Conservation (phyloP, 306 rosid species). For the Citrullus amarus region DNA sequence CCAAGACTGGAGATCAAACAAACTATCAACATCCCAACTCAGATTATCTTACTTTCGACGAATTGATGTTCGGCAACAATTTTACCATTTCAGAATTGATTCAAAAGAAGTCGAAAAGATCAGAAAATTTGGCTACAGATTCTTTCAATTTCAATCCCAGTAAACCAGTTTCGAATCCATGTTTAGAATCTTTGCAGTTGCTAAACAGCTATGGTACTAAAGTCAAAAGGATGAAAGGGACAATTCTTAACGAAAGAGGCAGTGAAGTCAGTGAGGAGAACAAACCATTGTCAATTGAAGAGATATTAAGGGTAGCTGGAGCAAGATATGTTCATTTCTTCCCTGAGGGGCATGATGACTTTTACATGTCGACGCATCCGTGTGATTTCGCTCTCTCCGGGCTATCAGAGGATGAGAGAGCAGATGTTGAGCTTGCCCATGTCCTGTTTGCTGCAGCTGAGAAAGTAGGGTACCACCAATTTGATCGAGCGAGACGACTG, state of each 20-base stretch:
- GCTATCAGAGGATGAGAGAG: constrained; percentile 37
- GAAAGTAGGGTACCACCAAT: constrained; percentile 46
- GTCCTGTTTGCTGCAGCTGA: constrained; percentile 59
- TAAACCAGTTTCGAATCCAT: constrained; percentile 15
- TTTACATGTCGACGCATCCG: constrained; percentile 32
- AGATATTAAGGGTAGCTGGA: constrained; percentile 55
- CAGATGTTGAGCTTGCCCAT: constrained; percentile 66
- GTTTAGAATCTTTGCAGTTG: constrained; percentile 37
- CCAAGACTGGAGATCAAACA: constrained; percentile 12
- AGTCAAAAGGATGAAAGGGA: constrained; percentile 29
- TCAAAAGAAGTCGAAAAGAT: neutral
- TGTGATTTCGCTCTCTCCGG: constrained; percentile 33
- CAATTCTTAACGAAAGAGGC: constrained; percentile 1
- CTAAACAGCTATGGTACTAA: constrained; percentile 33
- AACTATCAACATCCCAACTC: constrained; percentile 12
- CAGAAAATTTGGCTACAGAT: neutral
- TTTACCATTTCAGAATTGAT: constrained; percentile 14
- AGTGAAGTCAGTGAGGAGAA: neutral
- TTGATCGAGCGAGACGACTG: constrained; percentile 41
- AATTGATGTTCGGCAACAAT: constrained; percentile 16
- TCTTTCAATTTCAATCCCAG: constrained; percentile 9
- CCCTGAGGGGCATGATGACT: constrained; percentile 27
- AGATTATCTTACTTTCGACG: constrained; percentile 18
- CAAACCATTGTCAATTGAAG: constrained; percentile 48
- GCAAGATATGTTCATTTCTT: constrained; percentile 51